A percentile compares a stretch with the other conserved stretches of the same genome.
These are phyloP conservation scores for Marasmius fiardii DNA, from an alignment of 1,284 basidiomycete genomes.

Conservation along the genomic window DNA sequence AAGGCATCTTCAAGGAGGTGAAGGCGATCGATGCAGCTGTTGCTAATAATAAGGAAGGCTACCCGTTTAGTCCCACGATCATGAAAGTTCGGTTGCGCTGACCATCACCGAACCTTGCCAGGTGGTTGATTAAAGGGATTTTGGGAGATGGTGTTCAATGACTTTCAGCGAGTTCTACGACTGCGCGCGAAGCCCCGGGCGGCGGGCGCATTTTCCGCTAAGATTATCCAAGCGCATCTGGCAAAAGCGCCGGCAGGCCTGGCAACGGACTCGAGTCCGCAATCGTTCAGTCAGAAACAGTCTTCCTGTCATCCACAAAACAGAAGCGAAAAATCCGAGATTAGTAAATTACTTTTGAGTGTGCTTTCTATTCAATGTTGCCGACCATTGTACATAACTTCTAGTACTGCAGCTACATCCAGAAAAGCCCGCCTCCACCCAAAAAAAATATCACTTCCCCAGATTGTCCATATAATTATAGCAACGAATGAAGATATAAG, in stretches of 20 bases:
- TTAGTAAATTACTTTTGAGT: neutral
- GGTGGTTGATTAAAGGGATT: too few species aligned
- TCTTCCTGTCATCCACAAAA: too few species aligned
- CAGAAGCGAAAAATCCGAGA: too few species aligned
- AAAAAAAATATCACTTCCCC: conserved; percentile 7
- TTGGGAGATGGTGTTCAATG: too few species aligned
- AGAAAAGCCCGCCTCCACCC: conserved; percentile 8
- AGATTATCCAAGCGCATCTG: too few species aligned
- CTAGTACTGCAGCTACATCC: conserved; percentile 2
- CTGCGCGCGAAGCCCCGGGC: too few species aligned
- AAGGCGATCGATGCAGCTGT: neutral
- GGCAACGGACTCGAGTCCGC: too few species aligned
- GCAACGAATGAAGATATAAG: conserved; percentile 31
- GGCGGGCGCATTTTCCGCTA: too few species aligned
- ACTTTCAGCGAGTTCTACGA: too few species aligned
- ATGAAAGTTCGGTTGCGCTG: too few species aligned
- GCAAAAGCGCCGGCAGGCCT: too few species aligned
- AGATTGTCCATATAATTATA: conserved; percentile 31
- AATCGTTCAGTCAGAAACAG: neutral
- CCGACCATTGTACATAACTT: neutral
- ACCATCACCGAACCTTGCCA: too few species aligned
- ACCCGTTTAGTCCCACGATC: neutral
- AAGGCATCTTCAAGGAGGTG: conserved; percentile 30
- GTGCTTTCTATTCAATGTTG: conserved; percentile 1
- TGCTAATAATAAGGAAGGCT: neutral